Conservation (phyloP, 805 yeast species). For the Yamadazyma endophytica region DNA sequence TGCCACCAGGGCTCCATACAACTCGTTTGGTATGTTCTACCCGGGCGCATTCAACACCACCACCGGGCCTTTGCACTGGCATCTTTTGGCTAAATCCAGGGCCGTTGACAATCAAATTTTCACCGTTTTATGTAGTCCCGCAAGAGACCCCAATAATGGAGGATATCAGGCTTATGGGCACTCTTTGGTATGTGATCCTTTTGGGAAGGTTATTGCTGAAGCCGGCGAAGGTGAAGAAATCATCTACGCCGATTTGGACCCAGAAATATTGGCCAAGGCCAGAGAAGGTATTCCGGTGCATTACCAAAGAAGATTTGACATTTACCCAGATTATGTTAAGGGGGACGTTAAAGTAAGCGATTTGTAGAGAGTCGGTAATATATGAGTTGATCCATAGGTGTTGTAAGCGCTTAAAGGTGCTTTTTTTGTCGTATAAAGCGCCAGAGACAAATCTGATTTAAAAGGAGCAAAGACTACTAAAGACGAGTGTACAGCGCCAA, state of each 20-base stretch:
- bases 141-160: slow-evolving; percentile 59
- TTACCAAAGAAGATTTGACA: slow-evolving; percentile 40
- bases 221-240: slow-evolving; percentile 45
- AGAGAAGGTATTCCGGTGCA: slow-evolving; percentile 40
- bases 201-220: slow-evolving; percentile 39
- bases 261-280: slow-evolving; percentile 35
- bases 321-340: slow-evolving; percentile 34
- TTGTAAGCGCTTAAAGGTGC: too few species aligned
- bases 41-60: slow-evolving; percentile 85
- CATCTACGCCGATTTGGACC: slow-evolving; percentile 38
- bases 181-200: slow-evolving; percentile 41
- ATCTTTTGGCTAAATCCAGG: slow-evolving; percentile 64
- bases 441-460: too few species aligned
- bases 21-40: slow-evolving; percentile 71
- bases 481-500: too few species aligned
- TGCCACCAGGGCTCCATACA: slow-evolving; percentile 56
- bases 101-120: slow-evolving; percentile 74
- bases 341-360: slow-evolving; percentile 27
- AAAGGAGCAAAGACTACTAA: too few species aligned
- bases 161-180: slow-evolving; percentile 46
- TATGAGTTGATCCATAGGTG: too few species aligned
- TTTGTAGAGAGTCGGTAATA: too few species aligned
- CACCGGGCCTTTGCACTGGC: slow-evolving; percentile 85
- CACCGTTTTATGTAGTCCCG: slow-evolving; percentile 82
- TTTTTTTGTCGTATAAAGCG: too few species aligned